These are phyloP conservation scores for Ophidiomyces ophidiicola DNA, from an alignment of 2,329 filamentous ascomycete genomes.

Conservation along the genomic window DNA sequence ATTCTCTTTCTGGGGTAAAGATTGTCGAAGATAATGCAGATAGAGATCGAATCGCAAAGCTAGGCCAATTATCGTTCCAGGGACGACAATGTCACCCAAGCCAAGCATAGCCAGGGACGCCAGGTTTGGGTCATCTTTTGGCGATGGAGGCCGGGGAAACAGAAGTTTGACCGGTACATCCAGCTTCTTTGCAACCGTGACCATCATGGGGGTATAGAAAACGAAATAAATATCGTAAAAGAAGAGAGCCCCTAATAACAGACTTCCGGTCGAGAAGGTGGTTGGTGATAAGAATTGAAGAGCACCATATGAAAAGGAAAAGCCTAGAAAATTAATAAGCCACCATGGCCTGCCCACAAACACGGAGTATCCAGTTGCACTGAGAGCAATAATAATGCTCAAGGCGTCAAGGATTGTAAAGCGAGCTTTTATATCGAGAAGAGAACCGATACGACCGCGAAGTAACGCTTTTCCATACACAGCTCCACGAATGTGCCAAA, in stretches of 20 bases:
- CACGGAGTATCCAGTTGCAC: conserved; percentile 53
- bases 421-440: conserved; percentile 32
- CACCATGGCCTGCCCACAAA: conserved; percentile 51
- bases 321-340: conserved; percentile 75
- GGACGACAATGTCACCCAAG: conserved; percentile 85
- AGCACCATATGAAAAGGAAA: conserved; percentile 72
- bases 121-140: conserved; percentile 33
- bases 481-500: conserved; percentile 41
- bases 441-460: conserved; percentile 43
- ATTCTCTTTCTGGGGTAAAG: conserved; percentile 10
- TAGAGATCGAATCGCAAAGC: conserved; percentile 87
- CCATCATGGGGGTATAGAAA: conserved; percentile 44
- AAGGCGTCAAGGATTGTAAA: conserved; percentile 39
- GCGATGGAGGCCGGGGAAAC: conserved; percentile 53
- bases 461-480: conserved; percentile 41
- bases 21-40: conserved; percentile 56
- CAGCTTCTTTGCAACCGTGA: conserved; percentile 64
- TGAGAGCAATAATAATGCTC: conserved; percentile 45
- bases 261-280: conserved; percentile 67
- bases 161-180: conserved; percentile 90
- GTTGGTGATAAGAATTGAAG: conserved; percentile 79
- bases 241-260: conserved; percentile 70
- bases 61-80: conserved; percentile 78
- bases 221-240: conserved; percentile 79
- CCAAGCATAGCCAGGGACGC: conserved; percentile 62